Evolutionary conservation across 345 rosid species (phyloP), one percentile per base, ranked within the genome.

Genomic region (Lumnitzera racemosa): DNA sequence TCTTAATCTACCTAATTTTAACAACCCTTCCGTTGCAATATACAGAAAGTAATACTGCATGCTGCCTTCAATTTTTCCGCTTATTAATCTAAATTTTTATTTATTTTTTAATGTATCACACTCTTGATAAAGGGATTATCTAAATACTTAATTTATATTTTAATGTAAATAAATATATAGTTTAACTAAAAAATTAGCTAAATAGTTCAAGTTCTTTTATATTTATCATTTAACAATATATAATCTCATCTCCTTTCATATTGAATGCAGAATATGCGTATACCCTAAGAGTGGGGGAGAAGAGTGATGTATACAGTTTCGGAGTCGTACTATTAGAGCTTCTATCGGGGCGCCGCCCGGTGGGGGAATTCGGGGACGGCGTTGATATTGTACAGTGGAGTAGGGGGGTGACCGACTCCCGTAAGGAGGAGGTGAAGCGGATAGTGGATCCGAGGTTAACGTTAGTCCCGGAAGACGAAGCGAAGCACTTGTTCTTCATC

Each of bases 301-400:
- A 91, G 78, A 91, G 96, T 49, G 98, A 91, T 50, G 98, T 91
- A 2, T 91, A 91, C 64, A 91, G 98, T 56, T 91, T 89, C 1
- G 95, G 98, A 15, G 96, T 91, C 24, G 98, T 91, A 61, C 49
- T 89, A 1, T 52, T 89, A 43, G 96, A 91, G 66, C 86, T 91
- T 12, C 76, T 87, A 43, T 80, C 94, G 0, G 96, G 98, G 9
- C 67, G 85, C 12, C 79, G 86, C 12, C 98, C 98, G 0, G 89
- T 92, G 14, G 96, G 89, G 5, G 85, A 83, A 31, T 89, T 87
- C 29, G 96, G 88, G 12, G 96, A 89, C 51, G 96, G 89, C 3
- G 55, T 89, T 25, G 98, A 89, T 67, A 92, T 92, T 29, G 98
- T 89, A 63, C 98, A 89, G 31, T 92, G 98, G 98, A 80, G 79